Base-by-base conservation (phyloP, 306 rosid species). In the Vachellia collinsii region DNA sequence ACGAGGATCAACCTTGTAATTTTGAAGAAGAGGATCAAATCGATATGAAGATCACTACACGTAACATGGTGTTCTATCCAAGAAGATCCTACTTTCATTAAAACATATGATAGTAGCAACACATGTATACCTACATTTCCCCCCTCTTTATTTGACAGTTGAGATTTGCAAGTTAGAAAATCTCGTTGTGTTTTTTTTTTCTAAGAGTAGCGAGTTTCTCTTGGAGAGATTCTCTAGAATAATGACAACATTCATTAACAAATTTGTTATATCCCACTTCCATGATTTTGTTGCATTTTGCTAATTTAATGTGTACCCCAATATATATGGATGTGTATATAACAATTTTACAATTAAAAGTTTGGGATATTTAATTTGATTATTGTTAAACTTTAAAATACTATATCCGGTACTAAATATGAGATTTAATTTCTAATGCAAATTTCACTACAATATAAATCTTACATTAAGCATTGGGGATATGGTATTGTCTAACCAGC, bases 1-100 rank as follows among this genome's bases (percentile, higher is more conserved):
- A 90, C 29, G 94, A 86, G 70, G 92, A 90, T 23, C 85, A 44
- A 58, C 86, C 88, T 70, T 86, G 89, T 81, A 74, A 20, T 62
- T 90, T 86, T 85, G 75, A 80, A 76, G 87, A 88, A 67, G 86
- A 88, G 62, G 86, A 88, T 41, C 63, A 62, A 5, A 51, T 58
- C 38, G 13, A 66, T 65, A 65, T 72, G 14, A 77, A 63, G 46
- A 42, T 0, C 1, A 56, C 29, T 56, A 20, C 74, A 4, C 85
- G 19, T 61, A 29, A 29, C 2, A n/a, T 44, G 61, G 25, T 79
- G 58, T 48, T 87, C 12, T 72, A 76, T 77, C 68, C 85, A 42
- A 87, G 86, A 59, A 84, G 81, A 22, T 25, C 66, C 13, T 61
- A 11, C 17, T 25, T 61, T 61, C 4, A 59, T 22, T 59, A 10